Evolutionary conservation across 306 rosid genomes (phyloP).

Genomic region (Acmispon strigosus): DNA sequence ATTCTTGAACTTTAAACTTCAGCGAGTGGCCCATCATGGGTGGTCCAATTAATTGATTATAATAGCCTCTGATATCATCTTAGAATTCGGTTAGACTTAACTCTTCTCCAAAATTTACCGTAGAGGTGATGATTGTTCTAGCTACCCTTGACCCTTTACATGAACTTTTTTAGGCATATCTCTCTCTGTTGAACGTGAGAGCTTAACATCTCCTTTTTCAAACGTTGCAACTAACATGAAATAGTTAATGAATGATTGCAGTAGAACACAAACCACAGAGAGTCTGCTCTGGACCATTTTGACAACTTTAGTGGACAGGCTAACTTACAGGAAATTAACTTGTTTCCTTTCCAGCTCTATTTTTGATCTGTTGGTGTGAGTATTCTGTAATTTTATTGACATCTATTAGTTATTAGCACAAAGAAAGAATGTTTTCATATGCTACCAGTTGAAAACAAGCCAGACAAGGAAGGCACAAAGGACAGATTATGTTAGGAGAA

Average conservation of each 20-base stretch:
- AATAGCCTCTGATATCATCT: too few species aligned
- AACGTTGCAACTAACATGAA: not conserved
- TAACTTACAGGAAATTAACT: not conserved
- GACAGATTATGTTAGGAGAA: conserved; percentile 35
- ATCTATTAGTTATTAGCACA: conserved; percentile 6
- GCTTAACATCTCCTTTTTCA: not conserved
- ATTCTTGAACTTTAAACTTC: too few species aligned
- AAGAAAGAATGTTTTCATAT: not conserved
- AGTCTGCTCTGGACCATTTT: not conserved
- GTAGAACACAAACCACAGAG: not conserved
- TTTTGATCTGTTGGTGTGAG: not conserved
- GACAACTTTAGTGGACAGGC: not conserved
- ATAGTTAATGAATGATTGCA: not conserved
- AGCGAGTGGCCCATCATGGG: too few species aligned
- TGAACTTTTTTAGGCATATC: too few species aligned
- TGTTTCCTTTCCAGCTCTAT: not conserved
- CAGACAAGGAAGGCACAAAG: conserved; percentile 38
- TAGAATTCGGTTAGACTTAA: too few species aligned
- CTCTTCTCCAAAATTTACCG: too few species aligned
- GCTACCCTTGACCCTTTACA: too few species aligned
- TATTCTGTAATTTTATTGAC: not conserved
- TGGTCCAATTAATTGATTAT: too few species aligned
- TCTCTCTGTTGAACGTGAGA: too few species aligned
- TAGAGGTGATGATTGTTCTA: too few species aligned
- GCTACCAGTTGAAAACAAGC: conserved; percentile 18